Base-by-base conservation (phyloP, 1,284 basidiomycete genomes). In the Salmacisia buchloeana region DNA sequence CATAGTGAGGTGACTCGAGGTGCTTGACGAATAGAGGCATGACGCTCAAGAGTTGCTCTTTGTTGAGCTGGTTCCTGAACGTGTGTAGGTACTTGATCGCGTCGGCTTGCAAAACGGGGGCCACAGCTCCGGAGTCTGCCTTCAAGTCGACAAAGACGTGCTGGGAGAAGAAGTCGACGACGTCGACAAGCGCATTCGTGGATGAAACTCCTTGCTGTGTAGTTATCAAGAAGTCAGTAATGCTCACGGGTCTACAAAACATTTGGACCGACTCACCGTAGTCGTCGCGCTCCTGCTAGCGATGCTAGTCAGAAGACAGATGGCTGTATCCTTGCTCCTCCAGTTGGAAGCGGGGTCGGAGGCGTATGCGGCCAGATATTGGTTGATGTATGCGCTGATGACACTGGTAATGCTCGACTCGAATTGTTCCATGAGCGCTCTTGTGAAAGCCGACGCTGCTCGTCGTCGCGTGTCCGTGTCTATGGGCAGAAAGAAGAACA, bases 241-340 rank as follows among this genome's bases (percentile, higher is more conserved):
- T 38, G 56, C 54, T 13, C 63, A 61, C 3, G 38, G 29, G 15
- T 25, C 52, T 21, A 34, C 46, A 3, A 39, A 75, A 5, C 52
- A 64, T 23, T 35, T 43, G 35, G 2, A 13, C 23, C 45, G 23
- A 43, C 27, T 45, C n/a, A 36, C 58, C 13, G 36, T 33, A 15
- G 77, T 84, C 0, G 94, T 97, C 6, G 89, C 89, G 3, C 92
- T 90, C 60, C 89, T 85, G 5, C 91, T 89, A 1, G 94, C 94
- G 64, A 97, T 87, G 1, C 92, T 92, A 6, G 91, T 92, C 72
- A 98, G 83, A 31, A 97, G 82, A 81, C 92, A 98, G 59, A 97
- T 88, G n/a, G 94, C 94, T 21, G 90, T 90, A 81, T 97, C 93
- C 81, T 99, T 99, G 59, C 88, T 85, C 79, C 89, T 90, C 94